These are phyloP conservation scores for Pisolithus orientalis DNA, from an alignment of 768 basidiomycete species.

Conservation along the genomic window DNA sequence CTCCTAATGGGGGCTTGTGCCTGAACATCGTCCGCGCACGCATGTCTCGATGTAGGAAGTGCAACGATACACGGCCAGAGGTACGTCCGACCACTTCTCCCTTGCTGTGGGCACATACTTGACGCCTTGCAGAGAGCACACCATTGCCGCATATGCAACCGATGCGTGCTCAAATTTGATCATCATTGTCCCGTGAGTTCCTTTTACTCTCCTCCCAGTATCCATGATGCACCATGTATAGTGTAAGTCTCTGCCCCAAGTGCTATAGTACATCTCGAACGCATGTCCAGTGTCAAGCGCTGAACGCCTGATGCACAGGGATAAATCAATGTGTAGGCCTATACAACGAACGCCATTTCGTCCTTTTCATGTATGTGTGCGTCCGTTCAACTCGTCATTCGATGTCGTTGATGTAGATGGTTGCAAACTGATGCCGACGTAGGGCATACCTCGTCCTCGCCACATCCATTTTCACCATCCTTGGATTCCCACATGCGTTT, in stretches of 20 bases:
- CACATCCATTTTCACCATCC: conserved; percentile 50
- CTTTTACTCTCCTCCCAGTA: conserved; percentile 1
- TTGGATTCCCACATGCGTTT: conserved; percentile 61
- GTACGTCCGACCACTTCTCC: conserved; percentile 35
- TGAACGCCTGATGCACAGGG: conserved; percentile 44
- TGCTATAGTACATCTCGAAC: not conserved
- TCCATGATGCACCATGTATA: conserved; percentile 11
- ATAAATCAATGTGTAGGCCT: conserved; percentile 97
- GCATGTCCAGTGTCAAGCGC: not conserved
- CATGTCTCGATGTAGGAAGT: conserved; percentile 61
- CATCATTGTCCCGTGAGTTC: conserved; percentile 83
- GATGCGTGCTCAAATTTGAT: conserved; percentile 85
- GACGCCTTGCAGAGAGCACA: conserved; percentile 65
- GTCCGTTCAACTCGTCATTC: not conserved
- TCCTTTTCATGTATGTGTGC: conserved; percentile 78
- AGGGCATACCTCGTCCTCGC: conserved; percentile 80
- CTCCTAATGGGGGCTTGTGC: conserved; percentile 26
- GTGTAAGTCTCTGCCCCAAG: conserved; percentile 30
- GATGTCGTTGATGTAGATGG: not conserved
- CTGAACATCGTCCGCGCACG: conserved; percentile 48
- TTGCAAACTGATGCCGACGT: not conserved
- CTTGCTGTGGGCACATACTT: not conserved
- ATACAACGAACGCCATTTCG: conserved; percentile 93
- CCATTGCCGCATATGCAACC: conserved; percentile 88
- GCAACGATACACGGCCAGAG: conserved; percentile 68